Conservation (phyloP, 73 alveolate species). For the Tetrahymena malaccensis region DNA sequence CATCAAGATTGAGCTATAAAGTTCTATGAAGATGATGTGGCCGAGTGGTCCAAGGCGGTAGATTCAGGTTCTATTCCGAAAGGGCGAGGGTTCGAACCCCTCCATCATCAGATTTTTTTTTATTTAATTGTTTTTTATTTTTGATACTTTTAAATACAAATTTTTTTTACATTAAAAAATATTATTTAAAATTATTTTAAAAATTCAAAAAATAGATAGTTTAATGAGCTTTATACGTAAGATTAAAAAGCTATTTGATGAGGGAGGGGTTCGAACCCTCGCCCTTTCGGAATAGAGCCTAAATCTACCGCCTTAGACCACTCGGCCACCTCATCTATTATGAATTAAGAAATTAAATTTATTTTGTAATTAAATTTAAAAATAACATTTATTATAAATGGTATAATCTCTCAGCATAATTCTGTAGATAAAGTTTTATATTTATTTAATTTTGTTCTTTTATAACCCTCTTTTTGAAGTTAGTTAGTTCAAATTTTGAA, state of each 20-base stretch:
- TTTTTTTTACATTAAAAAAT: too few relatives aligned
- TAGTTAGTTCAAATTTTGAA: too few relatives aligned
- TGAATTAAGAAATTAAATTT: not conserved
- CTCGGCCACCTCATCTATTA: not conserved
- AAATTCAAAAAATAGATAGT: not conserved
- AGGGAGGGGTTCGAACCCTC: constrained; percentile 1
- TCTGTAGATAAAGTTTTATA: too few relatives aligned
- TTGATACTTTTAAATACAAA: too few relatives aligned
- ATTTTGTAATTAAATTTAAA: too few relatives aligned
- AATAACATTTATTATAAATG: too few relatives aligned
- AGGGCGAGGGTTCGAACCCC: constrained; percentile 6
- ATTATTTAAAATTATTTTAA: too few relatives aligned
- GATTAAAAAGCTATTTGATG: not conserved
- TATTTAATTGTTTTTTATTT: not conserved
- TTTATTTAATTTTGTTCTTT: too few relatives aligned
- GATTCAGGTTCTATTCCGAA: not conserved
- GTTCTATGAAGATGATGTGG: not conserved
- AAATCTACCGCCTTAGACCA: not conserved
- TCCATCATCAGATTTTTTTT: not conserved
- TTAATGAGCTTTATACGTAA: not conserved
- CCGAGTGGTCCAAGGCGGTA: constrained; percentile 2
- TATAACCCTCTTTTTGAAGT: too few relatives aligned
- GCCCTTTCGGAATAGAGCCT: constrained; percentile 3
- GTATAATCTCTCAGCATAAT: too few relatives aligned
- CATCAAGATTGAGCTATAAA: not conserved